Base-by-base conservation (phyloP, 169 alveolate genomes). In the Cryptosporidium ryanae region DNA sequence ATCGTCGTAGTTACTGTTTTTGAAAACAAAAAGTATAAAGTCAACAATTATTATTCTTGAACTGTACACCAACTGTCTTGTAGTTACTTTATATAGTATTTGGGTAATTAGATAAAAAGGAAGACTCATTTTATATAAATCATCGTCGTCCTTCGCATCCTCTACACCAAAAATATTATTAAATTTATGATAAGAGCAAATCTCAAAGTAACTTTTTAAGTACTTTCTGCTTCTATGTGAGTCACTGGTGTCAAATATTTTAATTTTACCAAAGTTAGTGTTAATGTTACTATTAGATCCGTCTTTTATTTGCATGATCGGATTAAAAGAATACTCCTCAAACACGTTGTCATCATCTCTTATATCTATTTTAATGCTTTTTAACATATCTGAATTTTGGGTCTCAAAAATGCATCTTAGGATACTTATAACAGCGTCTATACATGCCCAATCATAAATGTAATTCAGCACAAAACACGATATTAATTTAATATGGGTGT, bases 391-490 rank as follows among this genome's bases (percentile, higher is more conserved):
- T 5, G 57, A 12, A 27, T 55, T 48, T 27, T 68, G 67, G 1
- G 63, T 55, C 2, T 25, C 10, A 21, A 76, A 12, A 10, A 76
- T 76, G 27, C 87, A 76, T 25, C 25, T 59, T 13, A 76, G 17
- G 15, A 76, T 76, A 27, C 71, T 70, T 23, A 76, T n/a, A 0
- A 76, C 87, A n/a, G 52, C n/a, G 44, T 76, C 87, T 10, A 76
- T 38, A 17, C 87, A 76, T 7, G 71, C 87, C 87, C 87, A 76
- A 43, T 76, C 87, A 8, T 55, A 76, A 43, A 76, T 59, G 25
- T 76, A 76, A 43, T 76, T 76, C 21, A 76, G 31, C 34, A 76
- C 71, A 59, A 76, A 76, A 49, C 87, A 76, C 32, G 66, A n/a
- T 34, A 76, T 18, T 61, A 76, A 46, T 61, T 76, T 76, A 1